A percentile compares a stretch with the other conserved stretches of the same genome.
These are phyloP conservation scores for Dispira simplex DNA, from an alignment of 192 early-diverging fungal genomes.

Conservation along the genomic window DNA sequence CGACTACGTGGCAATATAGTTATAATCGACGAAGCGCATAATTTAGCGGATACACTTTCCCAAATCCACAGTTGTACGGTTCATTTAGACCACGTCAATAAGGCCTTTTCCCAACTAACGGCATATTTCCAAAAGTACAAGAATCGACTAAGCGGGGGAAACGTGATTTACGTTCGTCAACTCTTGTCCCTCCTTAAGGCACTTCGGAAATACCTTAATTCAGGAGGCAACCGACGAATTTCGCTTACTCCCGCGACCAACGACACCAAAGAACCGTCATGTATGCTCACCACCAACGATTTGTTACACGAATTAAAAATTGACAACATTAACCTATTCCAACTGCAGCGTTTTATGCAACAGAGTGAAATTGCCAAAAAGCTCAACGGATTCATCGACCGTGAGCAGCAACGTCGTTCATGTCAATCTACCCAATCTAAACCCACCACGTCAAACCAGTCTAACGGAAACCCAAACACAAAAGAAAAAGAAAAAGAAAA, in stretches of 20 bases:
- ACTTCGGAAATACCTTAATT: slow-evolving; percentile 27
- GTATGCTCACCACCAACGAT: slow-evolving; percentile 41
- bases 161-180: slow-evolving; percentile 62
- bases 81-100: slow-evolving; percentile 26
- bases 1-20: slow-evolving; percentile 55
- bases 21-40: slow-evolving; percentile 74
- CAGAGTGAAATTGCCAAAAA: slow-evolving; percentile 47
- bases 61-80: slow-evolving; percentile 50
- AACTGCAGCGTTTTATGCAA: slow-evolving; percentile 48
- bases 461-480: too few relatives aligned
- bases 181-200: slow-evolving; percentile 43
- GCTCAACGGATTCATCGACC: slow-evolving; percentile 35
- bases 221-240: background rate
- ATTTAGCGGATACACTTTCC: slow-evolving; percentile 54
- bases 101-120: slow-evolving; percentile 36
- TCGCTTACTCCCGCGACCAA: background rate
- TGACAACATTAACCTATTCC: slow-evolving; percentile 75
- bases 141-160: slow-evolving; percentile 46
- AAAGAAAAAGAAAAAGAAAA: background rate
- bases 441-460: too few relatives aligned
- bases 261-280: slow-evolving; percentile 7
- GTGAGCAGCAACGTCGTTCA: background rate
- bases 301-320: slow-evolving; percentile 49
- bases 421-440: too few relatives aligned
- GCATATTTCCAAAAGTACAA: slow-evolving; percentile 57